phyloP scores from a whole-genome alignment of 805 yeast species.

The Cyberlindnera bimundalis region DNA sequence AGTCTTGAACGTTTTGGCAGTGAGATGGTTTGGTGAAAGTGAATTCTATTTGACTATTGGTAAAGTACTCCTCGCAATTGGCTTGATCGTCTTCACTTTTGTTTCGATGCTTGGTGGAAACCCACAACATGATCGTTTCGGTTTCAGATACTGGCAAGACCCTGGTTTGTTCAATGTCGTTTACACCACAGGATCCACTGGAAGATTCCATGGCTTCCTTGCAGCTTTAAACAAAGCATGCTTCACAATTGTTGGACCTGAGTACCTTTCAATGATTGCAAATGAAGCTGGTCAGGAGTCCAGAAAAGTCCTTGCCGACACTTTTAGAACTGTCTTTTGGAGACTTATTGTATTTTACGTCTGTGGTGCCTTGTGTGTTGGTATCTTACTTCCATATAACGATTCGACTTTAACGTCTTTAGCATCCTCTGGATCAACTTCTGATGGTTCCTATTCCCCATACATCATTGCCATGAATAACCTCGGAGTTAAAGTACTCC shows the following conservation, averaged over 20 bases:
- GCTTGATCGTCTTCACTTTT: conserved; percentile 69
- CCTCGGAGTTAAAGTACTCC: conserved; percentile 48
- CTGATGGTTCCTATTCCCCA: conserved; percentile 52
- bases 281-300: conserved; percentile 77
- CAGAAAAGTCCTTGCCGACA: conserved; percentile 64
- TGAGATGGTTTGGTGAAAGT: conserved; percentile 70
- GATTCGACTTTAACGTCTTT: conserved; percentile 49
- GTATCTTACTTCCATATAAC: conserved; percentile 59
- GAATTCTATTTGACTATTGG: conserved; percentile 76
- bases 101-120: conserved; percentile 84
- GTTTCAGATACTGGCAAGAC: conserved; percentile 51
- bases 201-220: conserved; percentile 69
- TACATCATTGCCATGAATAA: conserved; percentile 54
- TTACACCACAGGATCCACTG: conserved; percentile 50
- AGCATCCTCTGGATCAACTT: conserved; percentile 59
- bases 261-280: conserved; percentile 77
- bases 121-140: conserved; percentile 61
- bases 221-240: conserved; percentile 67
- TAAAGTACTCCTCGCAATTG: conserved; percentile 69
- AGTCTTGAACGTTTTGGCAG: conserved; percentile 67
- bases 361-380: conserved; percentile 63
- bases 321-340: conserved; percentile 67
- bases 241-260: conserved; percentile 82
- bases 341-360: conserved; percentile 60
- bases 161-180: conserved; percentile 55